Evolutionary conservation across 495 filamentous ascomycete species (phyloP).

Genomic region (Corynascus novoguineensis): DNA sequence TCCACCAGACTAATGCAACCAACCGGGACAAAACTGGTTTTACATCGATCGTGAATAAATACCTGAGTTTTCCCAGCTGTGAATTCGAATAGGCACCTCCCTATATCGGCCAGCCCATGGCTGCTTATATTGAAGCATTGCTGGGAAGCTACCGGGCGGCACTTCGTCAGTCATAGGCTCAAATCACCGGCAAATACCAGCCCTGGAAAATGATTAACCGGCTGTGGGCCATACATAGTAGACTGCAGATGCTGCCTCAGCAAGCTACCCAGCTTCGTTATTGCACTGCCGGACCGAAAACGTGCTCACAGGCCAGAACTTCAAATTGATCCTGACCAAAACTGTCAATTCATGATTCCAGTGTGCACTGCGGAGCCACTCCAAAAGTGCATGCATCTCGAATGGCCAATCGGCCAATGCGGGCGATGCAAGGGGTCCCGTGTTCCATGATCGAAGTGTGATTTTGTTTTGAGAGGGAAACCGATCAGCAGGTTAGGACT

Average conservation of each 20-base stretch:
- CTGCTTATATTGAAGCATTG: background rate
- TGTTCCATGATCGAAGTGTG: no score
- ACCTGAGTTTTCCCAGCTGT: no score
- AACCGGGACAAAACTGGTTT: no score
- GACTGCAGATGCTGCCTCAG: conserved; percentile 3
- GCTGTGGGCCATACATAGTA: conserved; percentile 10
- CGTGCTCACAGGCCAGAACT: conserved; percentile 1
- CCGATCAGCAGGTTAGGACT: no score
- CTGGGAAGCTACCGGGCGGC: background rate
- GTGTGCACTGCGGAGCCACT: background rate
- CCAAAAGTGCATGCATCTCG: no score
- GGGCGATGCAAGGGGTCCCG: no score
- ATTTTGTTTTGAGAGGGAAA: no score
- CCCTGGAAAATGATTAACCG: conserved; percentile 9
- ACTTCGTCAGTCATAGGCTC: conserved; percentile 6
- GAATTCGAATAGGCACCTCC: no score
- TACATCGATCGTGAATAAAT: no score
- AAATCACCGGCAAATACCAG: conserved; percentile 13
- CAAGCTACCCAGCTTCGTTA: background rate
- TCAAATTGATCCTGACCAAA: background rate
- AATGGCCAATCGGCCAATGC: no score
- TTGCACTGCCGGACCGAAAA: background rate
- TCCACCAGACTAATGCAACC: background rate
- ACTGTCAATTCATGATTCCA: background rate
- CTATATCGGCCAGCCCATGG: no score